These are phyloP conservation scores for Tricholoma furcatifolium DNA, from an alignment of 768 basidiomycete species.

Conservation along the genomic window DNA sequence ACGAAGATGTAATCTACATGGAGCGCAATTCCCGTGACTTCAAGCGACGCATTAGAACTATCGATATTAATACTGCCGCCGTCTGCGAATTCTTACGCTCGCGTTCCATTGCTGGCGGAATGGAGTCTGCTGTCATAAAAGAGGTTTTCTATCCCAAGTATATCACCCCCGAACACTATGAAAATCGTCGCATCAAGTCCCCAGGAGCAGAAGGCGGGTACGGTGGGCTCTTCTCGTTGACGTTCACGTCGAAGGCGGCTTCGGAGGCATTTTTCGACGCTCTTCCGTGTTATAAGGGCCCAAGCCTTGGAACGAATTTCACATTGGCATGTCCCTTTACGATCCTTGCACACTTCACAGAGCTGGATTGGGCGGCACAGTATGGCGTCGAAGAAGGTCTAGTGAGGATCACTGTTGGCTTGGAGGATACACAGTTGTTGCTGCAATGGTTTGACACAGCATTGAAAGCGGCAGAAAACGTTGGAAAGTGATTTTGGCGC, in stretches of 20 bases:
- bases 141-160: slow-evolving; percentile 91
- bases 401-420: slow-evolving; percentile 88
- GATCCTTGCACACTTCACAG: slow-evolving; percentile 85
- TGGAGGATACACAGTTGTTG: slow-evolving; percentile 69
- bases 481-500: slow-evolving; percentile 8
- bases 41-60: slow-evolving; percentile 63
- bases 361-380: slow-evolving; percentile 87
- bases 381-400: slow-evolving; percentile 85
- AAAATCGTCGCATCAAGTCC: slow-evolving; percentile 55
- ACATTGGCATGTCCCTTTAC: slow-evolving; percentile 94
- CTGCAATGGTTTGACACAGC: slow-evolving; percentile 61
- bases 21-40: slow-evolving; percentile 98
- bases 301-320: slow-evolving; percentile 92
- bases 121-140: slow-evolving; percentile 55
- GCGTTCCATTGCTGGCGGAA: slow-evolving; percentile 46
- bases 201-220: slow-evolving; percentile 52
- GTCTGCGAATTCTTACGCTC: slow-evolving; percentile 77
- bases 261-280: slow-evolving; percentile 83
- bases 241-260: slow-evolving; percentile 69
- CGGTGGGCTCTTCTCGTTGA: slow-evolving; percentile 86
- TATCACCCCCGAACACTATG: slow-evolving; percentile 68
- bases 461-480: slow-evolving; percentile 67
- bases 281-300: slow-evolving; percentile 84
- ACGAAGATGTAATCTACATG: slow-evolving; percentile 94
- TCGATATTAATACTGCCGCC: slow-evolving; percentile 81